Percentiles rank a stretch among this genome's conserved stretches.
Evolutionary conservation across 208 protist species (phyloP).

Genomic region (Leishmania gerbilli): DNA sequence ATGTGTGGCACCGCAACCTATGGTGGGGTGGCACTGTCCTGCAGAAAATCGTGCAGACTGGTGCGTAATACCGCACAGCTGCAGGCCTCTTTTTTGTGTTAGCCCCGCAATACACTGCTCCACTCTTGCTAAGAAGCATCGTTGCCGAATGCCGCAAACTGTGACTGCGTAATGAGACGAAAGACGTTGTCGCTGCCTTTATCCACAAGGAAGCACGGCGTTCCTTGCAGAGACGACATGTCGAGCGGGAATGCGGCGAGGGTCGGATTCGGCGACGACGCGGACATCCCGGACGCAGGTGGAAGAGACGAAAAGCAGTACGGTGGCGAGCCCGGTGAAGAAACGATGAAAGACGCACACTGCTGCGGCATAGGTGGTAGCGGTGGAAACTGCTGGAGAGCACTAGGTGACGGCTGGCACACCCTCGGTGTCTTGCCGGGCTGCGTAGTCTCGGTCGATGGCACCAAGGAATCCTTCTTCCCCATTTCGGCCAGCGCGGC

Average conservation of each 20-base stretch:
- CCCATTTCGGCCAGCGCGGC: conserved; percentile 45
- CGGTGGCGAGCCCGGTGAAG: conserved; percentile 1
- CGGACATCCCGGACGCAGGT: neutral
- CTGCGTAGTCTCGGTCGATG: neutral
- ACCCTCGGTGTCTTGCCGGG: neutral
- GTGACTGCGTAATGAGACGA: conserved; percentile 32
- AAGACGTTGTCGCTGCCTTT: conserved; percentile 43
- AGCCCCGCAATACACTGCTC: neutral
- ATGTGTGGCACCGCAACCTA: neutral
- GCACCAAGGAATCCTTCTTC: conserved; percentile 30
- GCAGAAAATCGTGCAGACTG: neutral
- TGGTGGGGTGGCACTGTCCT: neutral
- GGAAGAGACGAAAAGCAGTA: conserved; percentile 18
- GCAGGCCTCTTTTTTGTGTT: neutral
- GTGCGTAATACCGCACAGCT: neutral
- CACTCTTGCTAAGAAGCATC: neutral
- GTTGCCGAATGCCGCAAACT: conserved; percentile 15
- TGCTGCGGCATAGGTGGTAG: conserved; percentile 2
- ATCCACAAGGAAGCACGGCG: conserved; percentile 37
- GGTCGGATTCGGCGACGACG: neutral
- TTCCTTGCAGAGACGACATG: conserved; percentile 22
- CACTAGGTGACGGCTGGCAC: neutral
- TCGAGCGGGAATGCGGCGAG: conserved; percentile 22
- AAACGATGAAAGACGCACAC: conserved; percentile 12
- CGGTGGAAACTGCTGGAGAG: neutral